Percentiles rank a stretch among this genome's conserved stretches.
These are phyloP conservation scores for Urtica urens DNA, from an alignment of 306 rosid genomes.

Conservation along the genomic window DNA sequence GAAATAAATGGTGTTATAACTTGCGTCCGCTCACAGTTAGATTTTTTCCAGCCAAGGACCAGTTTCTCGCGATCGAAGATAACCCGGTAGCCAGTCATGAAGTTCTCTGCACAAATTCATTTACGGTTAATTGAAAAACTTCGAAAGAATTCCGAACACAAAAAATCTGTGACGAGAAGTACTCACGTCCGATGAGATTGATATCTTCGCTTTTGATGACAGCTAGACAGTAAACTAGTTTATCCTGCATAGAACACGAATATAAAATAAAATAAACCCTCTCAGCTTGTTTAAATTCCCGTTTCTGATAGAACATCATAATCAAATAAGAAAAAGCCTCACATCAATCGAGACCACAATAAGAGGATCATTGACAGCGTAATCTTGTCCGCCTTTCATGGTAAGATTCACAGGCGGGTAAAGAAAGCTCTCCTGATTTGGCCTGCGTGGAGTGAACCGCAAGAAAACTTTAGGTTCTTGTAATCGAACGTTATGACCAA, in stretches of 20 bases:
- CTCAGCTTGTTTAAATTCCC: neutral
- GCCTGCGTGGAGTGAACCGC: conserved; percentile 34
- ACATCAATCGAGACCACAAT: conserved; percentile 10
- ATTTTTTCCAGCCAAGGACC: conserved; percentile 60
- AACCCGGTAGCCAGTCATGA: conserved; percentile 83
- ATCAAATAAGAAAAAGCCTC: conserved; percentile 12
- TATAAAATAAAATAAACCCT: conserved; percentile 2
- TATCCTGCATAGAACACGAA: conserved; percentile 34
- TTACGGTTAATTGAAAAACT: neutral
- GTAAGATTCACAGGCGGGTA: conserved; percentile 47
- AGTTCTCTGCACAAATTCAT: conserved; percentile 58
- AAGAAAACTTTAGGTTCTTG: too few species aligned
- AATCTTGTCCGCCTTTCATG: conserved; percentile 62
- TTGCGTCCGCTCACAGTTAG: conserved; percentile 49
- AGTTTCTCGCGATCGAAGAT: conserved; percentile 67
- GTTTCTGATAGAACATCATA: too few species aligned
- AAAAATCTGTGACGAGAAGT: neutral
- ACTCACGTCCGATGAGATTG: conserved; percentile 87
- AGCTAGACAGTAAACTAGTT: conserved; percentile 34
- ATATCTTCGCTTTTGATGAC: conserved; percentile 42
- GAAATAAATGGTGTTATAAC: neutral
- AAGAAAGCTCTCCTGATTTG: conserved; percentile 15
- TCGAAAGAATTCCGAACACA: neutral
- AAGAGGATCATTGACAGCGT: conserved; percentile 25
- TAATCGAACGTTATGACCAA: neutral